Conservation (phyloP, 2,329 filamentous ascomycete species). For the Botrytis medusae region DNA sequence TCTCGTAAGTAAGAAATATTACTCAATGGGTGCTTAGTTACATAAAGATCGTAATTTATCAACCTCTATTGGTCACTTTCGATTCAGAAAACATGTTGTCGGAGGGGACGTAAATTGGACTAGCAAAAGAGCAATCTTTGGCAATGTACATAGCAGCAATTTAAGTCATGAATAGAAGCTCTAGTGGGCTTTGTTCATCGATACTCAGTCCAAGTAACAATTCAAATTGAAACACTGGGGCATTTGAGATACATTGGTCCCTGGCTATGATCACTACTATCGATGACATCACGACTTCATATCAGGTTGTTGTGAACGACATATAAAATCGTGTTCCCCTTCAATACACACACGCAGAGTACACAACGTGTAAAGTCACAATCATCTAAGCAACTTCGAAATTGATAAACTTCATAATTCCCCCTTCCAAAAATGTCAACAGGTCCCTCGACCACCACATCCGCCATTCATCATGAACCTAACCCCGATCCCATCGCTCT, state of each 20-base stretch:
- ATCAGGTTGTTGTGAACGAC: background rate
- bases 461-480: constrained; percentile 16
- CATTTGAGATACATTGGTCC: background rate
- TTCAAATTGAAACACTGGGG: background rate
- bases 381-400: background rate
- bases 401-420: background rate
- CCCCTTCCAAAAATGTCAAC: background rate
- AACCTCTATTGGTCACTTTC: background rate
- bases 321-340: background rate
- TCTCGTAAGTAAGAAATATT: background rate
- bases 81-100: background rate
- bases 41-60: background rate
- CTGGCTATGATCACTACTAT: background rate
- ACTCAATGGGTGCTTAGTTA: background rate
- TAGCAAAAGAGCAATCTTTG: background rate
- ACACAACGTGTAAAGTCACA: background rate
- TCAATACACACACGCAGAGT: background rate
- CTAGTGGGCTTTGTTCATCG: background rate
- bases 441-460: background rate
- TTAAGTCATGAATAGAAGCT: background rate
- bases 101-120: too few species aligned
- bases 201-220: background rate
- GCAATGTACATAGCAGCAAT: background rate
- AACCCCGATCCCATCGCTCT: constrained; percentile 22
- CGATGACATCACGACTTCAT: background rate